Evolutionary conservation across 2,329 filamentous ascomycete species (phyloP).

Genomic region (Curvularia eragrostidis): DNA sequence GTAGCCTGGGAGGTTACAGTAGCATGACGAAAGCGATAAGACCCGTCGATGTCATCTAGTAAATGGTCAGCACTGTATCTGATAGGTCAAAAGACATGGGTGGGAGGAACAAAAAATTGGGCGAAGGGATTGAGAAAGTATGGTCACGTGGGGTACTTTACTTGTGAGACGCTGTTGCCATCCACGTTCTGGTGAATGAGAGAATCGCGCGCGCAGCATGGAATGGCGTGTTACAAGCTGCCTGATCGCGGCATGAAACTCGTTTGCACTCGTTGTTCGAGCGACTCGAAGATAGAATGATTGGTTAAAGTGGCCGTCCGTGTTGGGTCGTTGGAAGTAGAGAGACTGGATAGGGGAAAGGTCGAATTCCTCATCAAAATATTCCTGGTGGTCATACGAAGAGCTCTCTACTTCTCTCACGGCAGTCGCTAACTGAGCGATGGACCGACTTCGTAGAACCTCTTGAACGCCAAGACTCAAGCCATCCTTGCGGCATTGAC

Average conservation of each 20-base stretch:
- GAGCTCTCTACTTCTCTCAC: conserved; percentile 30
- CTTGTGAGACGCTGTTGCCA: conserved; percentile 46
- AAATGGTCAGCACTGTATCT: conserved; percentile 1
- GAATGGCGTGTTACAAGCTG: conserved; percentile 40
- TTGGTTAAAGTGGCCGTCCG: conserved; percentile 46
- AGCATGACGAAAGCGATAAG: conserved; percentile 38
- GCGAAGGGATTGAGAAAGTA: background rate
- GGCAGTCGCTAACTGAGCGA: conserved; percentile 41
- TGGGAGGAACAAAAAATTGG: too few relatives aligned
- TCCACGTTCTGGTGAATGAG: conserved; percentile 25
- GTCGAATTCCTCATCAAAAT: conserved; percentile 40
- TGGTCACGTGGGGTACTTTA: conserved; percentile 11
- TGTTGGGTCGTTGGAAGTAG: conserved; percentile 42
- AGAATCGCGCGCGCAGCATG: conserved; percentile 45
- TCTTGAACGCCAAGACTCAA: conserved; percentile 58
- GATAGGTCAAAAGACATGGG: too few relatives aligned
- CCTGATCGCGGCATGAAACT: conserved; percentile 36
- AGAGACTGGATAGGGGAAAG: conserved; percentile 44
- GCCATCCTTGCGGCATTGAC: conserved; percentile 55
- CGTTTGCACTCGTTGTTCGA: conserved; percentile 27
- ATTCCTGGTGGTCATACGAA: conserved; percentile 30
- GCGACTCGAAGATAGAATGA: conserved; percentile 44
- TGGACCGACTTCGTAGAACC: conserved; percentile 57
- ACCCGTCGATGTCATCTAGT: conserved; percentile 32
- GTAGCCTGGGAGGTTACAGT: conserved; percentile 30